Conservation (phyloP, 257 asterid genomes). For the Solanum ahanhuiri region DNA sequence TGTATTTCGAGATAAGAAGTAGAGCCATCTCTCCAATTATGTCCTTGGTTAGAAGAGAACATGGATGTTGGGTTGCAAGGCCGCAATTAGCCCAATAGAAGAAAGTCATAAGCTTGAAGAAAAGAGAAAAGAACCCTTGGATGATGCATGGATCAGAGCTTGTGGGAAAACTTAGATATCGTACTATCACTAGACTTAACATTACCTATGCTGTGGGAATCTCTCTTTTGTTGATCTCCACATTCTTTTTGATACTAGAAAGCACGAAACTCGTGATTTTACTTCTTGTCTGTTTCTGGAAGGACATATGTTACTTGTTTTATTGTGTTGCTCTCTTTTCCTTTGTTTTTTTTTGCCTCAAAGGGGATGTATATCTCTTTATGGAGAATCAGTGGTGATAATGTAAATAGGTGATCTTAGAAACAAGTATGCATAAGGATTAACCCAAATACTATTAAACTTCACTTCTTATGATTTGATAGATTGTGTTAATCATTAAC, state of each 20-base stretch:
- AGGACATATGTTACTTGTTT: not conserved
- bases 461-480: not conserved
- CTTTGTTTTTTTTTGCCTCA: not conserved
- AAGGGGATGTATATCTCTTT: not conserved
- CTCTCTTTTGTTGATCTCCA: not conserved
- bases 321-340: not conserved
- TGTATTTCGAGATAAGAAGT: too few relatives aligned
- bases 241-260: not conserved
- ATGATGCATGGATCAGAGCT: not conserved
- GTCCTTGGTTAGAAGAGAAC: too few relatives aligned
- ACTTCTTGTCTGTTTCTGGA: not conserved
- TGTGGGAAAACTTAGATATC: not conserved
- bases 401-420: not conserved
- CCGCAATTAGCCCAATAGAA: too few relatives aligned
- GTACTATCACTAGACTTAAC: not conserved
- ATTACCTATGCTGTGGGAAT: not conserved
- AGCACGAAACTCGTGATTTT: not conserved
- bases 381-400: not conserved
- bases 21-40: too few relatives aligned
- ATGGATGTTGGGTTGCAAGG: not conserved
- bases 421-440: not conserved
- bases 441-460: not conserved
- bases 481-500: not conserved
- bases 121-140: not conserved
- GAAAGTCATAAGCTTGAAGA: too few relatives aligned